phyloP scores from a whole-genome alignment of 2,329 filamentous ascomycete genomes.

The Parascedosporium putredinis region DNA sequence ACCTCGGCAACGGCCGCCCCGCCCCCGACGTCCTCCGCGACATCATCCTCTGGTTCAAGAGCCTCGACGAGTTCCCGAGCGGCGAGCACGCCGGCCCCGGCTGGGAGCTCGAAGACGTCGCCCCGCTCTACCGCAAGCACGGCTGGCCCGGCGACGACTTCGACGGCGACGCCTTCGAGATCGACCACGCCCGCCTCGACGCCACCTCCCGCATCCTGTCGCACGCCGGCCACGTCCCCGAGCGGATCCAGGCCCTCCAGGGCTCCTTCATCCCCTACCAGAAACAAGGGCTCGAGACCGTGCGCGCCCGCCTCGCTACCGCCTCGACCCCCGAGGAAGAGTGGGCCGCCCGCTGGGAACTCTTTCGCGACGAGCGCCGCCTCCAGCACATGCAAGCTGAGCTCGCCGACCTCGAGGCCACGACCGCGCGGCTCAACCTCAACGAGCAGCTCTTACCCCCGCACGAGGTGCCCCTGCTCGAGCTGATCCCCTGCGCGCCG shows the following conservation, averaged over 20 bases:
- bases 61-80: slow-evolving; percentile 13
- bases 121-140: slow-evolving; percentile 13
- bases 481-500: too few species aligned
- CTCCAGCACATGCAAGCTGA: too few species aligned
- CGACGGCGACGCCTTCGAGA: slow-evolving; percentile 15
- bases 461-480: not conserved
- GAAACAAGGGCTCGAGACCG: not conserved
- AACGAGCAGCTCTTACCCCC: not conserved
- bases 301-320: not conserved
- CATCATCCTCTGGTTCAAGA: slow-evolving; percentile 13
- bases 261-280: not conserved
- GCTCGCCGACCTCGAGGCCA: not conserved
- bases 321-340: not conserved
- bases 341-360: not conserved
- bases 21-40: slow-evolving; percentile 10
- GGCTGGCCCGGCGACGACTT: slow-evolving; percentile 14
- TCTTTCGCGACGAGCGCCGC: not conserved
- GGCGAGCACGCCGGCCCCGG: not conserved
- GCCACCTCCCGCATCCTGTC: not conserved
- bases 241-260: not conserved
- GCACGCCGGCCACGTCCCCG: not conserved
- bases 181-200: not conserved
- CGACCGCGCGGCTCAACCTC: not conserved
- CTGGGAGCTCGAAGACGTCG: slow-evolving; percentile 8
- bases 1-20: not conserved